Conservation (phyloP, 2,329 filamentous ascomycete genomes). For the Thielaviopsis musarum region DNA sequence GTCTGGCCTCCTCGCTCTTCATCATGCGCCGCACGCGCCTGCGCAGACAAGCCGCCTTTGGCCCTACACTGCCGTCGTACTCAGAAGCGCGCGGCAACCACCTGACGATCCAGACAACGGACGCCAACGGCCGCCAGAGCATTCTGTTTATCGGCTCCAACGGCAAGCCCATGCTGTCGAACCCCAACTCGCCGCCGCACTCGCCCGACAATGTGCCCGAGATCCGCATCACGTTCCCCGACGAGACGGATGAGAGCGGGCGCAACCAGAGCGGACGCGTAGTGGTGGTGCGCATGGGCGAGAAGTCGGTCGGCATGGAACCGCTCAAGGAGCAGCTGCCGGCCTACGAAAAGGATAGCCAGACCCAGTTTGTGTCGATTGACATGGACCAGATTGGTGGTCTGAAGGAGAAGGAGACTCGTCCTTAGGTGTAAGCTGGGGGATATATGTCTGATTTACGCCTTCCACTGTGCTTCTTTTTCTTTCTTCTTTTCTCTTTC, state of each 20-base stretch:
- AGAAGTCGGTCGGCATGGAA: slow-evolving; percentile 66
- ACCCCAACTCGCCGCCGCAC: slow-evolving; percentile 57
- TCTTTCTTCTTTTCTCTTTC: slow-evolving; percentile 4
- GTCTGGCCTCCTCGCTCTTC: slow-evolving; percentile 51
- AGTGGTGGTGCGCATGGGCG: slow-evolving; percentile 79
- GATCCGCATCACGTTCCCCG: slow-evolving; percentile 96
- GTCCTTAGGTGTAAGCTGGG: slow-evolving; percentile 15
- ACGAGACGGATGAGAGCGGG: slow-evolving; percentile 77
- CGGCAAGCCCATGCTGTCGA: slow-evolving; percentile 55
- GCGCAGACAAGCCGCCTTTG: slow-evolving; percentile 24
- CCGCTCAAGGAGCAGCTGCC: slow-evolving; percentile 72
- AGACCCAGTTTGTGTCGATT: slow-evolving; percentile 73
- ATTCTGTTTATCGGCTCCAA: slow-evolving; percentile 68
- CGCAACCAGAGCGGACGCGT: slow-evolving; percentile 72
- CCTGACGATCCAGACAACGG: slow-evolving; percentile 40
- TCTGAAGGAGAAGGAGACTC: slow-evolving; percentile 67
- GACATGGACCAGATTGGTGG: slow-evolving; percentile 92
- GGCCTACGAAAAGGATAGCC: slow-evolving; percentile 71
- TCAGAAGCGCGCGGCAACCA: slow-evolving; percentile 29
- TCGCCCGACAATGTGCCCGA: slow-evolving; percentile 77
- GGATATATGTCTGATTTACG: not conserved
- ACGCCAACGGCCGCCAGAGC: slow-evolving; percentile 40
- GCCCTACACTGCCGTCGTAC: slow-evolving; percentile 35
- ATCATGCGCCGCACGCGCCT: slow-evolving; percentile 50
- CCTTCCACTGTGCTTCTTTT: not conserved